phyloP scores from a whole-genome alignment of 352 stramenopile species.

The Phytopythium oedochilum region DNA sequence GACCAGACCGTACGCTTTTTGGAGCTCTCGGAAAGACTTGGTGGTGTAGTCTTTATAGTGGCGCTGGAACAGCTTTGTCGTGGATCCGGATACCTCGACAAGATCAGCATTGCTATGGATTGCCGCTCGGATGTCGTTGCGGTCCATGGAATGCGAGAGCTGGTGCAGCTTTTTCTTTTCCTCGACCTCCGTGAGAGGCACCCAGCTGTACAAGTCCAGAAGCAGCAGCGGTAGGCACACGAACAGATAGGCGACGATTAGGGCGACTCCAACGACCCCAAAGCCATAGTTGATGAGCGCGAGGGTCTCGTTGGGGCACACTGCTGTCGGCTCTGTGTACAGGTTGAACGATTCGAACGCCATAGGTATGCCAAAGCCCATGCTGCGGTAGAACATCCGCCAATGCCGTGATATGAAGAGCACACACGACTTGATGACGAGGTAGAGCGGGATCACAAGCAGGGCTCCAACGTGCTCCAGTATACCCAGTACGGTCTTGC shows the following conservation, averaged over 20 bases:
- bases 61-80: constrained; percentile 6
- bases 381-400: constrained; percentile 21
- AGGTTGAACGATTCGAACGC: constrained; percentile 19
- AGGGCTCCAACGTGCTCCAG: constrained; percentile 40
- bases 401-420: constrained; percentile 48
- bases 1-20: constrained; percentile 38
- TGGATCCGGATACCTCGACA: constrained; percentile 14
- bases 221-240: constrained; percentile 47
- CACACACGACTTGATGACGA: constrained; percentile 55
- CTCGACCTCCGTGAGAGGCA: constrained; percentile 39
- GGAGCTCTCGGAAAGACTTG: constrained; percentile 20
- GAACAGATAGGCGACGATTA: constrained; percentile 47
- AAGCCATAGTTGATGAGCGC: constrained; percentile 33
- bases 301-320: constrained; percentile 16
- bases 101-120: constrained; percentile 53
- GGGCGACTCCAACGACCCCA: constrained; percentile 25
- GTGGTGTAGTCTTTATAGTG: constrained; percentile 41
- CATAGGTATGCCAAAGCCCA: constrained; percentile 8
- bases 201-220: constrained; percentile 55
- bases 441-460: constrained; percentile 50
- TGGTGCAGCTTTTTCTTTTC: constrained; percentile 17
- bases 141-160: constrained; percentile 22
- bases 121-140: constrained; percentile 34
- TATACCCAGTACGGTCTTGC: constrained; percentile 20
- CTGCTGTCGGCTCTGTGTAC: constrained; percentile 1